These are phyloP conservation scores for Casuarina glauca DNA, from an alignment of 306 rosid species.

Conservation along the genomic window DNA sequence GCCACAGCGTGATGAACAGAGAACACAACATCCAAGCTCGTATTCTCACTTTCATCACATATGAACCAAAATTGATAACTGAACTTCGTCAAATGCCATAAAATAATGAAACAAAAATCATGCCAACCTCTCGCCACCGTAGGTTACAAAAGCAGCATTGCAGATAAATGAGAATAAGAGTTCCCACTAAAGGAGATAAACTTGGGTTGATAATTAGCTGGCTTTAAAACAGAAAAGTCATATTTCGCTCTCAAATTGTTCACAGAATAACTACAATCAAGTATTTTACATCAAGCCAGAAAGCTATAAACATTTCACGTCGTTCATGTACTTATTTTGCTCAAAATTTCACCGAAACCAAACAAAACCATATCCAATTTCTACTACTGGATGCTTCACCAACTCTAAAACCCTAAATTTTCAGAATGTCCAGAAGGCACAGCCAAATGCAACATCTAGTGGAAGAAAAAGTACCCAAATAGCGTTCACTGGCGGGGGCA, in stretches of 20 bases:
- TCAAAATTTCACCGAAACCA: not conserved
- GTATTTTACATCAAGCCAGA: no score
- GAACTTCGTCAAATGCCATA: not conserved
- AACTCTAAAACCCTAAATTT: slow-evolving; percentile 13
- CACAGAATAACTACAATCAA: no score
- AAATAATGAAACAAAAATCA: not conserved
- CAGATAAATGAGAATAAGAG: not conserved
- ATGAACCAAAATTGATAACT: not conserved
- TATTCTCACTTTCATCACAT: not conserved
- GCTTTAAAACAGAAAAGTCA: not conserved
- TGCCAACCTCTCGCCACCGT: no score
- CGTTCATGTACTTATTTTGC: not conserved
- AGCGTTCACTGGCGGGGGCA: slow-evolving; percentile 30
- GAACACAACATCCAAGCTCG: not conserved
- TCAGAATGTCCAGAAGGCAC: not conserved
- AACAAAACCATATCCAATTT: not conserved
- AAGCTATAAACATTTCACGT: not conserved
- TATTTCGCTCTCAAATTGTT: not conserved
- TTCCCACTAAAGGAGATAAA: not conserved
- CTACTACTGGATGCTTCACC: not conserved
- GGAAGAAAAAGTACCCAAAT: slow-evolving; percentile 43
- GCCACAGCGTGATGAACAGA: not conserved
- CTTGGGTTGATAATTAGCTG: not conserved
- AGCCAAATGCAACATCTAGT: slow-evolving; percentile 4
- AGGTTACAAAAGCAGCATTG: not conserved